A percentile compares a stretch with the other conserved stretches of the same genome.
phyloP scores from a whole-genome alignment of 2,329 filamentous ascomycete species.

The Aspergillus sp. region DNA sequence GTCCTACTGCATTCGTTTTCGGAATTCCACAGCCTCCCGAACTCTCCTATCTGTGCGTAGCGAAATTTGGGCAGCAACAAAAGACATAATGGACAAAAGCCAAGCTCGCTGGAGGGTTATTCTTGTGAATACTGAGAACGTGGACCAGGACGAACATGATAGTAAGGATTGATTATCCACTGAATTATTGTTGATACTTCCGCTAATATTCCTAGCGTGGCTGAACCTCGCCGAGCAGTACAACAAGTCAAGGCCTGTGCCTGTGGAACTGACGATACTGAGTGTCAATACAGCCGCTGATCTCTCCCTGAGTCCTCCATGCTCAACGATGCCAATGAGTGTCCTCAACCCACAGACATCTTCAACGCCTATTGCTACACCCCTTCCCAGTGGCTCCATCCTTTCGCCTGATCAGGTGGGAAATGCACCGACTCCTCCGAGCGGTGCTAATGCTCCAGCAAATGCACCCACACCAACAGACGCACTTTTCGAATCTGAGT shows the following conservation, averaged over 20 bases:
- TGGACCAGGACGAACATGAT: slow-evolving; percentile 53
- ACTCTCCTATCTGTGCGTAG: slow-evolving; percentile 51
- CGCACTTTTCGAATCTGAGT: slow-evolving; percentile 46
- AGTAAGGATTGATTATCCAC: slow-evolving; percentile 30
- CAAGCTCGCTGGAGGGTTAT: slow-evolving; percentile 57
- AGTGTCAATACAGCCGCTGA: slow-evolving; percentile 37
- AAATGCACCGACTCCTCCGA: slow-evolving; percentile 38
- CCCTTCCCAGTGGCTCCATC: slow-evolving; percentile 33
- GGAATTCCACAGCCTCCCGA: slow-evolving; percentile 30
- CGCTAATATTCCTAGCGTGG: slow-evolving; percentile 37
- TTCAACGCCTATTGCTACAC: slow-evolving; percentile 41
- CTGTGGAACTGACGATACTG: slow-evolving; percentile 38
- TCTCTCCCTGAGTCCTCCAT: slow-evolving; percentile 33
- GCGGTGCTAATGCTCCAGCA: slow-evolving; percentile 32
- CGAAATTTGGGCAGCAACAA: slow-evolving; percentile 59
- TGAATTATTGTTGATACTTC: neutral
- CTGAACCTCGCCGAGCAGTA: slow-evolving; percentile 36
- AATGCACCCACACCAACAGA: slow-evolving; percentile 39
- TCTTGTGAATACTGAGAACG: slow-evolving; percentile 52
- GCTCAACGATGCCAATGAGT: slow-evolving; percentile 32
- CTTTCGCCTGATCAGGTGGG: slow-evolving; percentile 45
- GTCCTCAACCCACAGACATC: slow-evolving; percentile 33
- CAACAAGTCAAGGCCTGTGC: slow-evolving; percentile 34
- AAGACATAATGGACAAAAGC: slow-evolving; percentile 53
- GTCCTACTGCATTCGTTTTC: slow-evolving; percentile 54